Base-by-base conservation (phyloP, 805 yeast species). In the Teunomyces barrocoloradensis region DNA sequence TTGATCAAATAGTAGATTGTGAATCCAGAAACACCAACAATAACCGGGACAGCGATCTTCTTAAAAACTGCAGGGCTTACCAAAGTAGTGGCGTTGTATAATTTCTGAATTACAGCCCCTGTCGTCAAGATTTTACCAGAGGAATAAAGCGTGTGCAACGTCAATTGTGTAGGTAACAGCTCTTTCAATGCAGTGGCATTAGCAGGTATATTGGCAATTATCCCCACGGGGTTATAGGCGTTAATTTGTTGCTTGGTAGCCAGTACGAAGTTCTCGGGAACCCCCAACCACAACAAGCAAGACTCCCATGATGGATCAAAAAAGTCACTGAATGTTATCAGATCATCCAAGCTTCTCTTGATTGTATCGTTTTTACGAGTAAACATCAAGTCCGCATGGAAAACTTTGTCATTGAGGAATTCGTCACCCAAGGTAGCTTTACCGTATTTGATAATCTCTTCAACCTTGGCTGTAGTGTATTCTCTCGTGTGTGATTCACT, bases 381-480 rank as follows among this genome's bases (percentile, higher is more conserved):
- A 58, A 90, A 92, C 98, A 94, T 94, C 34, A 86, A 77, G 25
- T 81, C 83, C 7, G 86, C 77, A 48, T 85, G 78, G 63, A 89
- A 89, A 6, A 75, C 75, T 44, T 82, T 79, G 44, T 82, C 85
- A 23, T 79, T 70, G 43, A 81, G 70, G 52, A 77, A 78, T 44
- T 79, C 78, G 25, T 81, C 85, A 6, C 89, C 89, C 38, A 90
- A 69, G n/a, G 80, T 77, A 3, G 68, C 69, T 42, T 77, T 73
- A 0, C 97, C 98, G 15, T 84, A 54, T 5, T 64, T 52, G 46
- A 81, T 81, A 49, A 94, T 82, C 28, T 77, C 73, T 6, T 75
- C 76, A 17, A 94, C 92, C 3, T 82, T 79, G 5, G 61, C 63
- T 7, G 75, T 65, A 0, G 98, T 89, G 21, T 74, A 64, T 3